phyloP scores from a whole-genome alignment of 805 yeast genomes.

The Saccharomyces kudriavzevii region DNA sequence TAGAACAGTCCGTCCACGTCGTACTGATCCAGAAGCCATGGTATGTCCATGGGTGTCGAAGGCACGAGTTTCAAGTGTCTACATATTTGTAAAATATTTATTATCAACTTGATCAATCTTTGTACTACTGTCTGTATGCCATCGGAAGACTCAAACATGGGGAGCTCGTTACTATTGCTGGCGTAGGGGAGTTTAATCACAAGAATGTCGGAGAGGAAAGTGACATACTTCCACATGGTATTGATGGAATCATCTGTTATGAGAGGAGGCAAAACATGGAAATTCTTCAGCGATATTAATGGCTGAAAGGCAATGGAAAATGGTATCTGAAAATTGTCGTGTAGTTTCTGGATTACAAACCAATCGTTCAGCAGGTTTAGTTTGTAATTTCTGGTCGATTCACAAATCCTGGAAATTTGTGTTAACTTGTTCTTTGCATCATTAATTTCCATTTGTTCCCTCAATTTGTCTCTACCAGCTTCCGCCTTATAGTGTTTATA shows the following conservation, averaged over 20 bases:
- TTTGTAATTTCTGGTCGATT: constrained; percentile 4
- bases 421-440: constrained; percentile 6
- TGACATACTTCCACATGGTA: constrained; percentile 18
- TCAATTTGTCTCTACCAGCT: neutral
- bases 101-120: constrained; percentile 13
- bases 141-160: constrained; percentile 2
- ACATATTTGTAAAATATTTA: constrained; percentile 13
- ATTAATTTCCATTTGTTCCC: neutral
- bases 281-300: constrained; percentile 18
- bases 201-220: constrained; percentile 10
- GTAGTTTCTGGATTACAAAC: constrained; percentile 15
- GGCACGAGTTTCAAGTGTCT: constrained; percentile 13
- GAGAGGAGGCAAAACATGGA: constrained; percentile 13
- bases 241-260: constrained; percentile 16
- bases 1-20: constrained; percentile 26
- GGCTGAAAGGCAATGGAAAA: constrained; percentile 23
- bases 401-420: constrained; percentile 6
- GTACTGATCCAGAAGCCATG: constrained; percentile 16
- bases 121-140: constrained; percentile 6
- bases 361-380: constrained; percentile 12
- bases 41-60: constrained; percentile 10
- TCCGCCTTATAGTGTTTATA: neutral
- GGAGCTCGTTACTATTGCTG: neutral
- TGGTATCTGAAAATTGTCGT: constrained; percentile 18
- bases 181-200: constrained; percentile 11